These are phyloP conservation scores for Acrocalymma vagum DNA, from an alignment of 2,329 filamentous ascomycete species.

Conservation along the genomic window DNA sequence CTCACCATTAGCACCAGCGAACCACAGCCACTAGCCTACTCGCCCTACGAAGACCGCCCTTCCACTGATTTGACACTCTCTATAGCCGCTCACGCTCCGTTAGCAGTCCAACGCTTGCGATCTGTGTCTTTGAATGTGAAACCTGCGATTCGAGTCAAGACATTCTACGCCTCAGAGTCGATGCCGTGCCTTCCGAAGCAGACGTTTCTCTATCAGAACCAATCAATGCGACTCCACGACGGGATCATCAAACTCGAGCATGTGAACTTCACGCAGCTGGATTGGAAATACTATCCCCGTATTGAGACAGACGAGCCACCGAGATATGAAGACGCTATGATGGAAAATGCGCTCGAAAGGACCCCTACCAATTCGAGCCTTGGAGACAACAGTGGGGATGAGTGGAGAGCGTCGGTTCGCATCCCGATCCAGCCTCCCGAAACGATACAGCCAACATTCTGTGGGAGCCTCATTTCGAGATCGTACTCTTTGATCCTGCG, in stretches of 20 bases:
- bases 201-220: slow-evolving; percentile 5
- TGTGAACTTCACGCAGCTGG: slow-evolving; percentile 6
- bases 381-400: slow-evolving; percentile 3
- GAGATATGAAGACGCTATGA: slow-evolving; percentile 12
- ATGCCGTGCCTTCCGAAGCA: slow-evolving; percentile 11
- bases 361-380: slow-evolving; percentile 1
- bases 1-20: slow-evolving; percentile 10
- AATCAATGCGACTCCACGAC: slow-evolving; percentile 12
- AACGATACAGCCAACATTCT: slow-evolving; percentile 9
- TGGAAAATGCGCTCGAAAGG: not conserved
- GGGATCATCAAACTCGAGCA: slow-evolving; percentile 8
- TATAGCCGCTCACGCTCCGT: slow-evolving; percentile 3
- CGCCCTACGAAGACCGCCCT: slow-evolving; percentile 3
- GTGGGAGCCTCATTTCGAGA: slow-evolving; percentile 5
- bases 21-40: slow-evolving; percentile 13
- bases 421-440: slow-evolving; percentile 3
- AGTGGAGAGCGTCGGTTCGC: slow-evolving; percentile 6
- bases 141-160: slow-evolving; percentile 12
- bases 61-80: slow-evolving; percentile 11
- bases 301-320: slow-evolving; percentile 8
- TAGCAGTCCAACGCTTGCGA: slow-evolving; percentile 10
- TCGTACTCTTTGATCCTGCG: slow-evolving; percentile 10
- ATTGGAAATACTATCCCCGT: slow-evolving; percentile 3
- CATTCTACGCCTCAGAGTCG: slow-evolving; percentile 9
- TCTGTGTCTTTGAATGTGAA: slow-evolving; percentile 11